Evolutionary conservation across 2,329 filamentous ascomycete genomes (phyloP).

Genomic region (Thielaviopsis ethacetica): DNA sequence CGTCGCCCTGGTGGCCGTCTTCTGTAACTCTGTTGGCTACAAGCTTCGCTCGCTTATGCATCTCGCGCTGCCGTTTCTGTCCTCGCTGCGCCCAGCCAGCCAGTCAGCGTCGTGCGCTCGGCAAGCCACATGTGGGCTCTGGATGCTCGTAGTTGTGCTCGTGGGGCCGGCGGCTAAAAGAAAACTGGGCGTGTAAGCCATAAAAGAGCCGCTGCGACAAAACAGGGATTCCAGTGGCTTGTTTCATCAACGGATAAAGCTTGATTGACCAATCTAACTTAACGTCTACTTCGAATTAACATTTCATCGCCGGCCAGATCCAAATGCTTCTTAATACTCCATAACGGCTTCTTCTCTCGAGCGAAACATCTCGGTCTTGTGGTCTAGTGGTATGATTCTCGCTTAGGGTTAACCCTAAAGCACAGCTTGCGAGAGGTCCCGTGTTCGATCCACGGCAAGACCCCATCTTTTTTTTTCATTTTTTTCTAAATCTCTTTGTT

Average conservation of each 20-base stretch:
- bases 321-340: too few relatives aligned
- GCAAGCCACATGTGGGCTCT: background rate
- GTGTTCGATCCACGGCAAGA: slow-evolving; percentile 31
- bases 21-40: too few relatives aligned
- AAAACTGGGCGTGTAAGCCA: background rate
- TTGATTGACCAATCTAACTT: background rate
- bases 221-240: background rate
- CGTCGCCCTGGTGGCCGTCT: too few relatives aligned
- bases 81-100: too few relatives aligned
- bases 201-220: background rate
- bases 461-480: slow-evolving; percentile 19
- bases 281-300: background rate
- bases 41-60: too few relatives aligned
- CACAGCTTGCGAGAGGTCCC: slow-evolving; percentile 27
- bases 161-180: too few relatives aligned
- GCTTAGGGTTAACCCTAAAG: slow-evolving; percentile 39
- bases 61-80: too few relatives aligned
- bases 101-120: too few relatives aligned
- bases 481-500: background rate
- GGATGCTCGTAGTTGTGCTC: too few relatives aligned
- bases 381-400: slow-evolving; percentile 57
- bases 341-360: background rate
- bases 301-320: too few relatives aligned
- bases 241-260: background rate
- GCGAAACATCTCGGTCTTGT: slow-evolving; percentile 23